Conservation (phyloP, 352 stramenopile species). For the Phytophthora cactorum region DNA sequence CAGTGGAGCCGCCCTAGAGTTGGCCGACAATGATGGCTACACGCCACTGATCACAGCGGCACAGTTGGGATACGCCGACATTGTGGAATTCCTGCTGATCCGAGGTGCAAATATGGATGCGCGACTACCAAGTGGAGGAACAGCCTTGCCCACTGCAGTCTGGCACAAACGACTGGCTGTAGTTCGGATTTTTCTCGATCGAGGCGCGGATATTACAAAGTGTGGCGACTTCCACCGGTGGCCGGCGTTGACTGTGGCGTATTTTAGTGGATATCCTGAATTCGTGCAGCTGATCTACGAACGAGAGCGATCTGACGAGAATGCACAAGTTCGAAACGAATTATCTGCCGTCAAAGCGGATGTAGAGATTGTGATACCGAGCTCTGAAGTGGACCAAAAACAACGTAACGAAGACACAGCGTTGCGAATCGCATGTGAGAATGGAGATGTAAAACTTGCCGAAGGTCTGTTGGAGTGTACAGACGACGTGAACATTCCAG, state of each 20-base stretch:
- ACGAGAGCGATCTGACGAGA: too few relatives aligned
- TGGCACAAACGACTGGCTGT: slow-evolving; percentile 1
- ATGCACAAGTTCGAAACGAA: too few relatives aligned
- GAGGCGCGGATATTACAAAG: neutral
- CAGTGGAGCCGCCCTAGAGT: neutral
- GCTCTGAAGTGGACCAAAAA: too few relatives aligned
- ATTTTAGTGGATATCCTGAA: slow-evolving; percentile 1
- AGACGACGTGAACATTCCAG: too few relatives aligned
- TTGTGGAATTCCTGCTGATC: neutral
- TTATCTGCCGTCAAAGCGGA: too few relatives aligned
- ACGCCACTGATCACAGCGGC: neutral
- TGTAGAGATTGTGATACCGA: too few relatives aligned
- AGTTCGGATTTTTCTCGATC: neutral
- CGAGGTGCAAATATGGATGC: neutral
- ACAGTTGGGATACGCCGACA: neutral
- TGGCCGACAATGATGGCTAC: neutral
- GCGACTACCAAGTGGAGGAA: neutral
- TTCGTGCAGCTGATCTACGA: slow-evolving; percentile 2
- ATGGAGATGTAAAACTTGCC: too few relatives aligned
- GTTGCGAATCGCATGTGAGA: too few relatives aligned
- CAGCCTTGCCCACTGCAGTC: neutral
- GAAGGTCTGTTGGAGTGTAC: too few relatives aligned
- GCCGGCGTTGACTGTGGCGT: neutral
- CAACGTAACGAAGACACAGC: too few relatives aligned
- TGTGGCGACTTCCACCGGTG: neutral